Evolutionary conservation across 2,329 filamentous ascomycete genomes (phyloP).

Genomic region (Paradendryphiella salina): DNA sequence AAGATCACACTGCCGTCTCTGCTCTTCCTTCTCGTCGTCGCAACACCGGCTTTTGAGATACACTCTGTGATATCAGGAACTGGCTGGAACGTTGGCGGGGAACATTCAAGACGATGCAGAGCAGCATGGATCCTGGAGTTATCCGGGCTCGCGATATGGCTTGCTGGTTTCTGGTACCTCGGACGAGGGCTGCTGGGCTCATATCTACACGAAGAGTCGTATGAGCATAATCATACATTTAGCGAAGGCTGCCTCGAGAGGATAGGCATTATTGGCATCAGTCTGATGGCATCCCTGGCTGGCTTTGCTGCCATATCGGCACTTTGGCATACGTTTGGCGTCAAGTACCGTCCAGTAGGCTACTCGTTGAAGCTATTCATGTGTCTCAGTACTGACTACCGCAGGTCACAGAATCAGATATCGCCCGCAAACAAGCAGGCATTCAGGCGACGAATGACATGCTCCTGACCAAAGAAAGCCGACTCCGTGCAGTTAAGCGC

Average conservation of each 20-base stretch:
- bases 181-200: slow-evolving; percentile 64
- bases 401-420: slow-evolving; percentile 69
- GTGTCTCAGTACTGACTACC: slow-evolving; percentile 16
- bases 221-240: slow-evolving; percentile 52
- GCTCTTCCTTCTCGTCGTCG: slow-evolving; percentile 70
- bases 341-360: slow-evolving; percentile 60
- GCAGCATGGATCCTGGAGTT: slow-evolving; percentile 67
- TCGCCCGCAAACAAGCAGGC: slow-evolving; percentile 76
- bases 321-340: slow-evolving; percentile 80
- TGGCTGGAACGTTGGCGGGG: slow-evolving; percentile 66
- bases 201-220: slow-evolving; percentile 54
- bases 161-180: slow-evolving; percentile 75
- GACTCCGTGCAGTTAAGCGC: slow-evolving; percentile 69
- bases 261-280: slow-evolving; percentile 82
- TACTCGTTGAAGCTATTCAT: background rate
- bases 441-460: slow-evolving; percentile 79
- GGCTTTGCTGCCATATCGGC: slow-evolving; percentile 88
- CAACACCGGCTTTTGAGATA: slow-evolving; percentile 79
- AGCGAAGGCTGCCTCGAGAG: slow-evolving; percentile 63
- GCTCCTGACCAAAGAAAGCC: slow-evolving; percentile 73
- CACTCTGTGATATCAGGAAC: slow-evolving; percentile 62
- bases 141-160: slow-evolving; percentile 67
- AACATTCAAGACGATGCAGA: slow-evolving; percentile 59
- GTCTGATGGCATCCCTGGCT: slow-evolving; percentile 83
- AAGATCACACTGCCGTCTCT: slow-evolving; percentile 70